Conservation (phyloP, 495 filamentous ascomycete genomes). For the Neurospora tetraspora region DNA sequence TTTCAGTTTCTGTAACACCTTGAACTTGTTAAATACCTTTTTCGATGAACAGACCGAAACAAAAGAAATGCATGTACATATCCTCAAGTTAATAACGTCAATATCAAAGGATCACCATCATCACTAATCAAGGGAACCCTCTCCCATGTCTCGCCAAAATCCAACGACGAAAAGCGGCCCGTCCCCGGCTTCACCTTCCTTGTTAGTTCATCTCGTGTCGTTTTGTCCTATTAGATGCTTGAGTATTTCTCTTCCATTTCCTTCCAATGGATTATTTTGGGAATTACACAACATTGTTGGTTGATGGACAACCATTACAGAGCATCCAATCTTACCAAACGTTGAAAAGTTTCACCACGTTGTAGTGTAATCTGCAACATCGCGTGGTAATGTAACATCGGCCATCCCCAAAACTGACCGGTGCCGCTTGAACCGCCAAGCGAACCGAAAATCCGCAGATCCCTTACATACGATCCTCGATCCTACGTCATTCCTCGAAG, state of each 20-base stretch:
- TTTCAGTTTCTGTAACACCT: neutral
- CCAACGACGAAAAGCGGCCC: neutral
- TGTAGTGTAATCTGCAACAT: neutral
- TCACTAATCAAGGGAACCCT: neutral
- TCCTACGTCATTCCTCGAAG: neutral
- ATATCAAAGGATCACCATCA: neutral
- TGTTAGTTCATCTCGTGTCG: neutral
- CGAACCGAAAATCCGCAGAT: neutral
- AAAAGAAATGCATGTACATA: no score
- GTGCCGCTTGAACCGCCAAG: neutral
- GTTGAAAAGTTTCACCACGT: neutral
- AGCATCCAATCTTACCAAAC: neutral
- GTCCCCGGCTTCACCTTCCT: neutral
- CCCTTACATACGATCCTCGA: neutral
- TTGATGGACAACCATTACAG: no score
- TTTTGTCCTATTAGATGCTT: neutral
- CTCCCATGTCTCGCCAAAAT: neutral
- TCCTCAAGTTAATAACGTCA: neutral
- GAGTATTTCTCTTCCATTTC: neutral
- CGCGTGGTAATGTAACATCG: neutral
- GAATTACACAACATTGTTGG: neutral
- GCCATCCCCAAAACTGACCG: neutral
- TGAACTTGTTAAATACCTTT: no score
- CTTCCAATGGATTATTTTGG: neutral
- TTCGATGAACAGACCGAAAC: no score